phyloP scores from a whole-genome alignment of 2,329 filamentous ascomycete species.

The Monosporascus sp. region DNA sequence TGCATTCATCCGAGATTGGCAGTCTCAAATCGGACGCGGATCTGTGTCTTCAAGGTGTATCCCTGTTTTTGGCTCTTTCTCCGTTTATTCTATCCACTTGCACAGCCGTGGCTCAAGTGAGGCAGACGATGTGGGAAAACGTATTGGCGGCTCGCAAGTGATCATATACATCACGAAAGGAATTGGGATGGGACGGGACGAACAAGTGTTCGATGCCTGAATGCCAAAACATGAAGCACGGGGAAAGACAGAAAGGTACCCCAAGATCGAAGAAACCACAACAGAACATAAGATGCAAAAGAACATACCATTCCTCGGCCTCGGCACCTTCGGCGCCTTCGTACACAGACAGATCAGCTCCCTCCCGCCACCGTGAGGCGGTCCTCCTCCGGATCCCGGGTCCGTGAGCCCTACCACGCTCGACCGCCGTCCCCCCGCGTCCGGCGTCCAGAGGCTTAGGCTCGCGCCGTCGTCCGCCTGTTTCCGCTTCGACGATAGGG shows the following conservation, averaged over 20 bases:
- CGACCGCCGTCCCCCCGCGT: conserved; percentile 1
- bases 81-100: no score
- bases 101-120: no score
- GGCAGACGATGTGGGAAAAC: not conserved
- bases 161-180: not conserved
- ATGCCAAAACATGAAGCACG: not conserved
- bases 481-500: not conserved
- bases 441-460: not conserved
- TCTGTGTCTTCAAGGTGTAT: no score
- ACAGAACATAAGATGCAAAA: not conserved
- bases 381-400: conserved; percentile 1
- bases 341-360: conserved; percentile 53
- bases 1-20: no score
- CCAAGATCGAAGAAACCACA: not conserved
- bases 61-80: no score
- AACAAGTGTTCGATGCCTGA: not conserved
- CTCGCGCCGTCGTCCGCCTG: not conserved
- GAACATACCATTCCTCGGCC: conserved; percentile 53
- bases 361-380: conserved; percentile 6
- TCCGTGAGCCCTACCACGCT: conserved; percentile 6
- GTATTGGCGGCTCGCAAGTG: conserved; percentile 4
- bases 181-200: not conserved
- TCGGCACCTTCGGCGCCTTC: conserved; percentile 51
- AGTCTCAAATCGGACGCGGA: no score
- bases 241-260: not conserved